Evolutionary conservation across 2,329 filamentous ascomycete species (phyloP), one percentile per base, ranked within the genome.

Genomic region (Cyclaneusma minus): DNA sequence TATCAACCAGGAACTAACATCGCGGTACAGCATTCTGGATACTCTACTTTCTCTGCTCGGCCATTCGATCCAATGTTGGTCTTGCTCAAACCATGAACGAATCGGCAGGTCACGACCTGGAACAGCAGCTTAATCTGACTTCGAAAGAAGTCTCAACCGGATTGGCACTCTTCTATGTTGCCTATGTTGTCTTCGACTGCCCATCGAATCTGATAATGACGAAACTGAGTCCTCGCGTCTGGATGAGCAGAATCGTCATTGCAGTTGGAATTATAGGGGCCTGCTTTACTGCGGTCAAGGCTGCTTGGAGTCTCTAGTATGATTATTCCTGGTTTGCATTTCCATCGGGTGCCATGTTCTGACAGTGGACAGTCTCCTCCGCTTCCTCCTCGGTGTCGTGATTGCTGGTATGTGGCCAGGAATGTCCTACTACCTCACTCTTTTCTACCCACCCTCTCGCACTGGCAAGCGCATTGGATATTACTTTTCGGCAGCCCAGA

Each of bases 361-460:
- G 21, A 25, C 28, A 13, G 3, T 11, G 6, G 4, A 3, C 22
- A 67, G 68, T 38, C 60, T 92, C n/a, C 63, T 93, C 15, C 74
- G 84, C 6, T 75, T 93, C 29, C 62, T 93, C 7, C 67, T 93
- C 5, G 84, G 84, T 24, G 65, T 89, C 9, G 83, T 92, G 13
- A 85, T 85, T 46, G 84, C 84, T 2, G 84, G 84, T 24, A 84
- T 93, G 76, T 93, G 84, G 84, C 84, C 84, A 0, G 84, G 84
- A 25, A 92, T 93, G 84, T 71, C 82, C 7, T 89, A 89, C 49
- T 93, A 92, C 45, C 61, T 93, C 24, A 91, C 84, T 0, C 62
- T 92, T 6, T 93, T 92, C 58, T 93, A 93, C 45, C 84, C 84
- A 5, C 83, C 84, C 0, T 81, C 79, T 5, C 67, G 80, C 8